A percentile compares a stretch with the other conserved stretches of the same genome.
Conservation (phyloP, 2,329 filamentous ascomycete species). For the Exophiala mesophila region DNA sequence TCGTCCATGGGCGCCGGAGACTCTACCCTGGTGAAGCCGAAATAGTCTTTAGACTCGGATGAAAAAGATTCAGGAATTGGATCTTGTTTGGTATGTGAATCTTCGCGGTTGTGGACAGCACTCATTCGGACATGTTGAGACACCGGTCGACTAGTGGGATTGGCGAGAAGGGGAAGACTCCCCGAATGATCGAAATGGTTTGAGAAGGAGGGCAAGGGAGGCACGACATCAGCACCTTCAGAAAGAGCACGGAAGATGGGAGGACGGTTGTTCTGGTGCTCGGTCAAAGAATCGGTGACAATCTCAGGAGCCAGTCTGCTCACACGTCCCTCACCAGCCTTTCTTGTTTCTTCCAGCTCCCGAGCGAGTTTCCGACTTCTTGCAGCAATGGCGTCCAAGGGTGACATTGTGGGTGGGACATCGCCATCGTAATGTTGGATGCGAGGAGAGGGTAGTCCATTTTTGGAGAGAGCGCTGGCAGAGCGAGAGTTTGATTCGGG, state of each 20-base stretch:
- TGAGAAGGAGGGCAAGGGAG: conserved; percentile 40
- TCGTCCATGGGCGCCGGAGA: conserved; percentile 24
- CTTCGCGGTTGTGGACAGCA: conserved; percentile 35
- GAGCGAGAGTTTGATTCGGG: conserved; percentile 32
- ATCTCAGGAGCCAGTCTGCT: conserved; percentile 81
- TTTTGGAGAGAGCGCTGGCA: conserved; percentile 35
- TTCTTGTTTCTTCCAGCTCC: conserved; percentile 73
- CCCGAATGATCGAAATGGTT: conserved; percentile 34
- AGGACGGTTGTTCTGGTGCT: conserved; percentile 55
- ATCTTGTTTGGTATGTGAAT: conserved; percentile 4
- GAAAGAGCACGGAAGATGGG: conserved; percentile 76
- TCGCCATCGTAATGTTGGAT: conserved; percentile 69
- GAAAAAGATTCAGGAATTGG: conserved; percentile 6
- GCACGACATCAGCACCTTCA: conserved; percentile 42
- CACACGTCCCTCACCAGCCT: conserved; percentile 67
- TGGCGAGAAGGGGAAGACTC: conserved; percentile 36
- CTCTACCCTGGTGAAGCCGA: conserved; percentile 22
- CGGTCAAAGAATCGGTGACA: conserved; percentile 73
- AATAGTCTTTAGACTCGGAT: conserved; percentile 27
- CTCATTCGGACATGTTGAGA: conserved; percentile 75
- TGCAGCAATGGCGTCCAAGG: conserved; percentile 88
- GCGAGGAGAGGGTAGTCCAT: conserved; percentile 65
- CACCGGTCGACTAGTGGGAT: conserved; percentile 54
- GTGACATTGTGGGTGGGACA: conserved; percentile 82
- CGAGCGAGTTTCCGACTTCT: conserved; percentile 83